Conservation (phyloP, 257 asterid species). For the Nicotiana paniculata region DNA sequence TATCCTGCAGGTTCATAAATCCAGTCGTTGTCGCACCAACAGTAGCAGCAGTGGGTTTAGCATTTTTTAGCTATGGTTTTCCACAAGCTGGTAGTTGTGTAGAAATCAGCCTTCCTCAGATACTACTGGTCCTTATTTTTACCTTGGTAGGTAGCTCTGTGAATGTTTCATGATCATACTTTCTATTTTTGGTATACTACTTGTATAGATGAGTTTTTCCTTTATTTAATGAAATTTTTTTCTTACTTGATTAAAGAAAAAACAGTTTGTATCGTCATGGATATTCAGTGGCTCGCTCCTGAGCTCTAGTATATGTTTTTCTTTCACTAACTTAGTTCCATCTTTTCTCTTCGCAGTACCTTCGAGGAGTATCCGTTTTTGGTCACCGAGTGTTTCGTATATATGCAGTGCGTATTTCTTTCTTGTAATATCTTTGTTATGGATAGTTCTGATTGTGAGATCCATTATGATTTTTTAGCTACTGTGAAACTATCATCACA, state of each 20-base stretch:
- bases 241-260: neutral
- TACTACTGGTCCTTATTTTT: constrained; percentile 74
- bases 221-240: neutral
- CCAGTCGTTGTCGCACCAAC: constrained; percentile 98
- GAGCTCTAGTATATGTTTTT: neutral
- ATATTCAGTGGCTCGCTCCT: neutral
- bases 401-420: constrained; percentile 53
- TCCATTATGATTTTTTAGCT: neutral
- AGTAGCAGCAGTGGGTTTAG: constrained; percentile 81
- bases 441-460: neutral
- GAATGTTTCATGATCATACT: neutral
- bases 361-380: constrained; percentile 65
- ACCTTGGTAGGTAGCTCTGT: constrained; percentile 62
- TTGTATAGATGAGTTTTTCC: neutral
- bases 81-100: constrained; percentile 97
- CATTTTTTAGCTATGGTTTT: constrained; percentile 93
- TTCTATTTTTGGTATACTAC: neutral
- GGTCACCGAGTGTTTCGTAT: constrained; percentile 77
- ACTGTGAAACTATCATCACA: neutral
- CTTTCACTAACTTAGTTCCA: neutral
- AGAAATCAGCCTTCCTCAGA: constrained; percentile 87
- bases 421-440: neutral
- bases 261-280: neutral
- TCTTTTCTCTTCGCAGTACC: constrained; percentile 52
- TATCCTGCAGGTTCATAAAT: constrained; percentile 66